Evolutionary conservation across 768 basidiomycete species (phyloP), one percentile per base, ranked within the genome.

Genomic region (Suillus cothurnatus): DNA sequence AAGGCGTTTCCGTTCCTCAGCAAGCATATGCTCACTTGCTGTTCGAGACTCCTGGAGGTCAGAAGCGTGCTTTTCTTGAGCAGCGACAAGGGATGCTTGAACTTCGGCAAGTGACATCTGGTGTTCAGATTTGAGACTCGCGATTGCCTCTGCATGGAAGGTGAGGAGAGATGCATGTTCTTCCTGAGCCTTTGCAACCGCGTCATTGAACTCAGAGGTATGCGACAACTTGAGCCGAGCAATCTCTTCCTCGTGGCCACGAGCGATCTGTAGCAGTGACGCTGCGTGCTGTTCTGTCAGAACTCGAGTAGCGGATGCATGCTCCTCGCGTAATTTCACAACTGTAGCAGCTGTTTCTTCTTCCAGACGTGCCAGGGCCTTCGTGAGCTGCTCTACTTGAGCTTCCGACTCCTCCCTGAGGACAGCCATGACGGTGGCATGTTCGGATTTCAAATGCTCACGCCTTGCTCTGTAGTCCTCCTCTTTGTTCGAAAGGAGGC

Each of bases 301-400:
- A 32, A 75, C 69, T 52, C 77, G 79, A 14, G 86, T 70, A 1
- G 83, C 76, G 3, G 80, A 78, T 58, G 88, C 87, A 61, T 84
- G 72, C 53, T 88, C 85, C 67, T 78, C 79, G 66, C 71, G 82
- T 61, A 78, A 73, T 72, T 75, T 77, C 65, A 73, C 69, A 64
- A 76, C 73, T 41, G 82, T 72, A 3, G 77, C 71, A 31, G 75
- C 73, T 71, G 76, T 63, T 84, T 84, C 58, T 82, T 81, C 74
- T 82, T 82, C 71, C 78, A 80, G 83, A 84, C 62, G 85, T 73
- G 38, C 88, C 61, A 26, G 79, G 58, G 32, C 82, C 81, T 64
- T 88, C 79, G 71, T 92, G 86, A 90, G 80, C 49, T 85, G 84
- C 70, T 90, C 87, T 56, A 88, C 75, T 69, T 86, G 85, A 7